These are phyloP conservation scores for Suhomyces faveliae DNA, from an alignment of 805 yeast genomes.

Conservation along the genomic window DNA sequence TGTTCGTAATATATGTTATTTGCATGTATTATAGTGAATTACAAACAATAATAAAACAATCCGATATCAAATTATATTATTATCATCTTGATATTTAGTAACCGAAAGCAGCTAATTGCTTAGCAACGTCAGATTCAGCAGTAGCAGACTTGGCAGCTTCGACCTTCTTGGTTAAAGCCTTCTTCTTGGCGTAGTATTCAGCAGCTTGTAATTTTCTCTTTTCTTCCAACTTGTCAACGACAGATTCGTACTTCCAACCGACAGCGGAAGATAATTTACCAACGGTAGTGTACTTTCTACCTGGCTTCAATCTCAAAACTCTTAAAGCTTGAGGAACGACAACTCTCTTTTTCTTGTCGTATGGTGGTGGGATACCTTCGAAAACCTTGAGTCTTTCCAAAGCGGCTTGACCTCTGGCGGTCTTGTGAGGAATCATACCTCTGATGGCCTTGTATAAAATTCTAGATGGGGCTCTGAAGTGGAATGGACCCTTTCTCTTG, in stretches of 20 bases:
- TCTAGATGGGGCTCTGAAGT: constrained; percentile 99
- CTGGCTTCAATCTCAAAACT: constrained; percentile 98
- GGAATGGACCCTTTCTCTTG: constrained; percentile 99
- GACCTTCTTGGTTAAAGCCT: constrained; percentile 90
- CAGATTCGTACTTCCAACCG: constrained; percentile 99
- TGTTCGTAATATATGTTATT: constrained; percentile 4
- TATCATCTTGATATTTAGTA: constrained; percentile 55
- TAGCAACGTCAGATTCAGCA: constrained; percentile 87
- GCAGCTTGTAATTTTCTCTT: constrained; percentile 99
- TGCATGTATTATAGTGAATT: constrained; percentile 8
- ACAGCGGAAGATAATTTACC: constrained; percentile 95
- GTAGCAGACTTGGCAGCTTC: constrained; percentile 81
- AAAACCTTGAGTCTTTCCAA: constrained; percentile 98
- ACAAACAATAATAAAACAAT: constrained; percentile 6
- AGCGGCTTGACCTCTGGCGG: constrained; percentile 99
- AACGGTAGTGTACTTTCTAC: constrained; percentile 99
- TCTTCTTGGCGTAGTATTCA: constrained; percentile 98
- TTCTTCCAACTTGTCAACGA: constrained; percentile 96
- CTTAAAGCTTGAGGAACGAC: constrained; percentile 99
- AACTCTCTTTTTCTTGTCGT: constrained; percentile 99
- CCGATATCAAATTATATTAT: constrained; percentile 6
- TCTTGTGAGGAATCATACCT: constrained; percentile 99
- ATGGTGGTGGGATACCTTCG: constrained; percentile 99
- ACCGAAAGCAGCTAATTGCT: constrained; percentile 95
- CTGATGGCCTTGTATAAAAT: constrained; percentile 99